Evolutionary conservation across 2,329 filamentous ascomycete species (phyloP), one percentile per base, ranked within the genome.

Genomic region (Hortaea werneckii): DNA sequence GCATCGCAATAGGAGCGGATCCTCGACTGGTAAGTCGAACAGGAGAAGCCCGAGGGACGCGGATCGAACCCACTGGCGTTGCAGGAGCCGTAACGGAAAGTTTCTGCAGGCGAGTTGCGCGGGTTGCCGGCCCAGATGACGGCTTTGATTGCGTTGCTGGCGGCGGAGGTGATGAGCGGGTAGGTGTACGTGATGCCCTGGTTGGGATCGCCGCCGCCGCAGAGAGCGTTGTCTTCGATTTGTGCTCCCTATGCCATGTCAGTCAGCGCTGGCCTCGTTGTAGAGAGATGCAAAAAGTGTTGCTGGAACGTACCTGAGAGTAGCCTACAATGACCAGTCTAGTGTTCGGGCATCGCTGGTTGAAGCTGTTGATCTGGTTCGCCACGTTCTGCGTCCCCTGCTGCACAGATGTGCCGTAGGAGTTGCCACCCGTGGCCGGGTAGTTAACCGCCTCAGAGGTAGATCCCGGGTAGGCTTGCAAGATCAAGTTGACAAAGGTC

Each of bases 81-180:
- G 65, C 77, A 80, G 6, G 77, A 80, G 28, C 78, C 78, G 40
- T 80, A 76, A 41, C 80, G 8, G 40, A 30, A 41, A 20, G 20
- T 28, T 27, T 28, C 40, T 6, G 10, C 40, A 9, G 8, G 8
- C 7, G 8, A 8, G 13, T 9, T 27, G 6, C 40, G n/a, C 34
- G 80, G 81, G 55, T 80, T 74, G 5, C 80, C 80, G 72, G 82
- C 76, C 59, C 82, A 77, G 53, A 83, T 80, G 10, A 74, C 77
- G 0, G 77, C 80, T 62, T 80, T 80, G 54, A 83, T 74, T 57
- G 73, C 72, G 3, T 63, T 65, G 6, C 79, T 62, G 3, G 76
- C 76, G 5, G 66, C 66, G 4, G 70, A 67, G 6, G 70, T 68
- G n/a, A n/a, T n/a, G n/a, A n/a, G n/a, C n/a, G n/a, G n/a, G n/a